These are phyloP conservation scores for Aspergillus candidus DNA, from an alignment of 2,329 filamentous ascomycete species.

Conservation along the genomic window DNA sequence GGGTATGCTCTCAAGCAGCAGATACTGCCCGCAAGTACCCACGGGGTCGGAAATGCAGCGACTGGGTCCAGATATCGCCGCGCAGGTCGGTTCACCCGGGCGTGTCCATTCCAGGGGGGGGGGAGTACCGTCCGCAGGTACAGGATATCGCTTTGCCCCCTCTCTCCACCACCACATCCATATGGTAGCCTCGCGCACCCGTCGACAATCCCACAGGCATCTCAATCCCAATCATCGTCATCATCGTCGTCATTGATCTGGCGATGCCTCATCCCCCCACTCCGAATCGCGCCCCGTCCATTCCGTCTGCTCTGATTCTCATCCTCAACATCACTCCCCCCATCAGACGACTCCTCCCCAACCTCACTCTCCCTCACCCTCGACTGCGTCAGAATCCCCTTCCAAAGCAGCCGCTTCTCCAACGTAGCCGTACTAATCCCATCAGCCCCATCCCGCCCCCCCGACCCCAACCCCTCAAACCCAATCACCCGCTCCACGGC, in stretches of 20 bases:
- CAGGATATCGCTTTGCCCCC: too few relatives aligned
- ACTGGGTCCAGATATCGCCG: too few relatives aligned
- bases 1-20: too few relatives aligned
- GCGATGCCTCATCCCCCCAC: constrained; percentile 22
- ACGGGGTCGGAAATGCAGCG: too few relatives aligned
- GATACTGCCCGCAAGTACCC: too few relatives aligned
- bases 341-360: constrained; percentile 20
- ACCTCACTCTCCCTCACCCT: constrained; percentile 26
- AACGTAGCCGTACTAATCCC: constrained; percentile 37
- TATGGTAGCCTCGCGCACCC: too few relatives aligned
- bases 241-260: constrained; percentile 30
- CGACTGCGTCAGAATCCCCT: constrained; percentile 33
- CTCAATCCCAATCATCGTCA: constrained; percentile 45
- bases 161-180: too few relatives aligned
- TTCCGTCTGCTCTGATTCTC: constrained; percentile 11
- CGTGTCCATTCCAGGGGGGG: too few relatives aligned
- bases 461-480: constrained; percentile 41
- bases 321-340: constrained; percentile 21
- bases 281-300: constrained; percentile 19
- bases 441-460: constrained; percentile 33
- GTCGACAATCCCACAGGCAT: not conserved
- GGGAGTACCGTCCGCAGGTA: too few relatives aligned
- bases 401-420: constrained; percentile 37
- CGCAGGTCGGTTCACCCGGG: too few relatives aligned
- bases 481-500: constrained; percentile 41